Evolutionary conservation across 2,329 filamentous ascomycete genomes (phyloP), one percentile per base, ranked within the genome.

Genomic region (Fusarium sp.): DNA sequence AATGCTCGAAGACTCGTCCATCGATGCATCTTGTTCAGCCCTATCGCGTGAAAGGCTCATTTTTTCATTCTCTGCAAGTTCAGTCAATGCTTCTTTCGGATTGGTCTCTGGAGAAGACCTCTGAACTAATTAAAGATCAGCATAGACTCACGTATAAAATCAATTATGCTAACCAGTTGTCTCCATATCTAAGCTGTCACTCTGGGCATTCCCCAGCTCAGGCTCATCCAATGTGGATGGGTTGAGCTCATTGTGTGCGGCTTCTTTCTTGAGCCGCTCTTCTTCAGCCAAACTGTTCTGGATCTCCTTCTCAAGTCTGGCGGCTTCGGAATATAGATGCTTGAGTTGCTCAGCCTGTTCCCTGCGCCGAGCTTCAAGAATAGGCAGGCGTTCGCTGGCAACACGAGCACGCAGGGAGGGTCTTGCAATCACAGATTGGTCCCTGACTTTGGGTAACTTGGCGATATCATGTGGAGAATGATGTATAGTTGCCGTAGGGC

Each of bases 271-370:
- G 15, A 83, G 71, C 17, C 70, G 76, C 54, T 81, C 70, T 64
- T 81, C 80, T 55, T 81, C 80, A 9, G 73, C 70, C 48, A 79
- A 67, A 30, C 80, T 81, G n/a, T 79, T 76, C 30, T 81, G 79
- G 17, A 86, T 81, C 64, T 89, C 87, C 27, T 81, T 81, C 74
- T 88, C 81, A 38, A 89, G 81, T 20, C 80, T 82, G 23, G 80
- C 80, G 26, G 86, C 80, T 74, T 88, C 83, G 7, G 84, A 82
- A 63, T 85, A 81, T 38, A 88, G 73, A 23, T 81, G 77, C 58
- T 82, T 81, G 20, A 89, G 74, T 64, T 83, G 85, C n/a, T 82
- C 80, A 61, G 84, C 81, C 71, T 88, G 77, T 27, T 80, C 77
- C 55, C 71, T 78, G 33, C 81, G 75, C 42, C 75, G 78, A 26